A percentile compares a stretch with the other conserved stretches of the same genome.
These are phyloP conservation scores for Aspergillus pseudonomiae DNA, from an alignment of 2,329 filamentous ascomycete genomes.

Conservation along the genomic window DNA sequence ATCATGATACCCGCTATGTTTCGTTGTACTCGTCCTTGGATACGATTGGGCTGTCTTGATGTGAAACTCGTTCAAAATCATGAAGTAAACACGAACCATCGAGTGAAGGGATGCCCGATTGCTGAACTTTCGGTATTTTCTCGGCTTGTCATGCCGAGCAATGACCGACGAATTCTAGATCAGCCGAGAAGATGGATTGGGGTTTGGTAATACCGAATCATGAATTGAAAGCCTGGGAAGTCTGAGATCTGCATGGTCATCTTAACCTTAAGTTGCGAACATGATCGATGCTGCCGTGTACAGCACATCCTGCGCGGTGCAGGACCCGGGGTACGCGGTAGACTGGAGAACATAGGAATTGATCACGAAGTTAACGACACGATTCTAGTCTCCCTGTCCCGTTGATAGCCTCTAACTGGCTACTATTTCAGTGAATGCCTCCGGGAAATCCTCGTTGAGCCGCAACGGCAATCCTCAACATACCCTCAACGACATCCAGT, in stretches of 20 bases:
- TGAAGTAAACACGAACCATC: neutral
- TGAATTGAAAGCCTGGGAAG: accelerated
- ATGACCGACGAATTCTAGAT: neutral
- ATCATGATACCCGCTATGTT: neutral
- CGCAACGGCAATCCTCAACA: neutral
- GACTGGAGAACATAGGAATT: neutral
- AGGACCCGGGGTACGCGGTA: neutral
- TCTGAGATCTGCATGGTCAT: neutral
- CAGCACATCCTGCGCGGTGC: neutral
- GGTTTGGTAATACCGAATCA: neutral
- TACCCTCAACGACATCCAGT: neutral
- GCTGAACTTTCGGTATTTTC: neutral
- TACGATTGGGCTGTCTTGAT: accelerated
- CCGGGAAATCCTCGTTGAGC: neutral
- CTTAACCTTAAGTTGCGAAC: neutral
- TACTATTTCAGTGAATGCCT: neutral
- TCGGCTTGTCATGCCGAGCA: neutral
- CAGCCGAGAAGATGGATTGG: neutral
- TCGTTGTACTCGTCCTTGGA: neutral
- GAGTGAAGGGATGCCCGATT: neutral
- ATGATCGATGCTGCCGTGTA: neutral
- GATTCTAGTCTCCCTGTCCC: neutral
- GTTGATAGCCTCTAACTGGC: neutral
- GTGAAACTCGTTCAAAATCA: neutral
- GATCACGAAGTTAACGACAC: neutral